Evolutionary conservation across 257 asterid genomes (phyloP).

Genomic region (Scutellaria baicalensis): DNA sequence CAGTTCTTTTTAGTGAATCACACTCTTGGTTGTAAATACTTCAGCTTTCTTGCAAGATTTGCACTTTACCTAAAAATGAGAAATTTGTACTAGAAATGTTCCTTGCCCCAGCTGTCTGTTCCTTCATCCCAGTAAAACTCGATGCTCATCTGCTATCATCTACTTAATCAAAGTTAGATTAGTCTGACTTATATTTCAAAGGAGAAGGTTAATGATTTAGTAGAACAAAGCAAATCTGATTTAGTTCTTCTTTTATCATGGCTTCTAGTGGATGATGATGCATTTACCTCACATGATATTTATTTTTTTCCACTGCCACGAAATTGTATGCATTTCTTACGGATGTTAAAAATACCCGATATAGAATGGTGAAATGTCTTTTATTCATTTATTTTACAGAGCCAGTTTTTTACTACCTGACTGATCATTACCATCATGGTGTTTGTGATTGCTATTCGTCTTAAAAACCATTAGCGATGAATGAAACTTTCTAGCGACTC

Average conservation of each 20-base stretch:
- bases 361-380: neutral
- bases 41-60: neutral
- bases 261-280: no score
- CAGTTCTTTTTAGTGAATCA: neutral
- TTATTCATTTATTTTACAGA: neutral
- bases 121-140: neutral
- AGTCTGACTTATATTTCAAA: neutral
- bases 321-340: neutral
- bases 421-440: neutral
- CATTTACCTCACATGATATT: neutral
- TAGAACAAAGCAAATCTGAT: neutral
- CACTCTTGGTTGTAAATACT: neutral
- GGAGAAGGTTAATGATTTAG: neutral
- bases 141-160: neutral
- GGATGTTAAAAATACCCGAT: neutral
- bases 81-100: neutral
- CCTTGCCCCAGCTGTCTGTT: neutral
- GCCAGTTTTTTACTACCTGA: neutral
- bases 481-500: no score
- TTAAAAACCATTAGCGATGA: neutral
- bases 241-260: neutral
- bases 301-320: neutral
- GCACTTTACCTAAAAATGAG: neutral
- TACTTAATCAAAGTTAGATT: neutral
- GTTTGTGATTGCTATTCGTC: neutral